phyloP scores from a whole-genome alignment of 208 protist genomes.

The Crithidia fasciculata region DNA sequence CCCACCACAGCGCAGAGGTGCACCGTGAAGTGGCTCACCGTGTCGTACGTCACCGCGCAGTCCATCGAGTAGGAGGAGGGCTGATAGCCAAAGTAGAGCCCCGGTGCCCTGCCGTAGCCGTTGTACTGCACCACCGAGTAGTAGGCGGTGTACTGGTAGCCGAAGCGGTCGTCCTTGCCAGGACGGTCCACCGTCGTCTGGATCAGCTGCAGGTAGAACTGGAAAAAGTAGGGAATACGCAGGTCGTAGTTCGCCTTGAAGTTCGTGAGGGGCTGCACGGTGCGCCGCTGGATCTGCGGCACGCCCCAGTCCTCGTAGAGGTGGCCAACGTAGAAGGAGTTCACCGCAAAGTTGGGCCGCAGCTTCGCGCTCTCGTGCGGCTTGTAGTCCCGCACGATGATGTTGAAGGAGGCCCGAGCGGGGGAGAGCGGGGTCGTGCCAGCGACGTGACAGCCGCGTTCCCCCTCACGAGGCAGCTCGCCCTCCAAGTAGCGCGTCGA shows the following conservation, averaged over 20 bases:
- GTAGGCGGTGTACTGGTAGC: constrained; percentile 29
- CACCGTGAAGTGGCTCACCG: constrained; percentile 53
- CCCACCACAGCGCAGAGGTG: constrained; percentile 63
- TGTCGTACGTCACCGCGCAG: constrained; percentile 33
- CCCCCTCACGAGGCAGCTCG: constrained; percentile 14
- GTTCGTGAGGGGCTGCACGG: constrained; percentile 21
- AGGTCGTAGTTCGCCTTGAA: background rate
- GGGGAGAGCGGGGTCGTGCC: constrained; percentile 26
- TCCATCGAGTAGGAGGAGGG: constrained; percentile 32
- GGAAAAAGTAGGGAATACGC: constrained; percentile 18
- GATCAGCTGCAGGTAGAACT: constrained; percentile 42
- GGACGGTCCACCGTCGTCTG: constrained; percentile 32
- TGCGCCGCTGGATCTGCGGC: constrained; percentile 25
- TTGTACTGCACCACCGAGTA: constrained; percentile 29
- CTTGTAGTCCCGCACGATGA: constrained; percentile 24
- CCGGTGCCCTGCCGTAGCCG: constrained; percentile 9
- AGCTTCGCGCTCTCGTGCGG: constrained; percentile 12
- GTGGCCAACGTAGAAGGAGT: constrained; percentile 26
- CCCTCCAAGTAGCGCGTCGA: constrained; percentile 7
- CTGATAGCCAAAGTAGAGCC: constrained; percentile 38
- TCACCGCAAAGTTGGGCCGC: constrained; percentile 21
- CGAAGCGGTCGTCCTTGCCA: constrained; percentile 20
- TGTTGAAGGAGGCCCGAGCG: constrained; percentile 25
- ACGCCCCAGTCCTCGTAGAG: constrained; percentile 28
- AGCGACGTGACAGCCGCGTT: constrained; percentile 28